Evolutionary conservation across 1,284 basidiomycete genomes (phyloP), one percentile per base, ranked within the genome.

Genomic region (Cryptococcus neoformans): DNA sequence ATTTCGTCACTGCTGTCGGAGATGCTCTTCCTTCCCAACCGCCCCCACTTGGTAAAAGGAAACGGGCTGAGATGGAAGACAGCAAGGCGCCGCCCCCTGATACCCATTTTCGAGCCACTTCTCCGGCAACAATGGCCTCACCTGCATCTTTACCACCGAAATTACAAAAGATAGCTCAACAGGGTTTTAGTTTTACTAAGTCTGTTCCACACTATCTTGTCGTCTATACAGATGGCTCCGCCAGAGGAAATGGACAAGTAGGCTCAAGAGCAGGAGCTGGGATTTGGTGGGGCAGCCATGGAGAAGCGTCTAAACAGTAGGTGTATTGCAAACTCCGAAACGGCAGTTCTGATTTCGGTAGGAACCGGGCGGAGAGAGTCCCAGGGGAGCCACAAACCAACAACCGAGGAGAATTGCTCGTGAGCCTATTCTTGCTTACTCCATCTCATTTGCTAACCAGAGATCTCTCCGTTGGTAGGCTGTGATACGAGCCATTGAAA

Each of bases 331-430:
- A 17, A 4, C 11, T 35, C 46, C 28, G 38, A 16, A 12, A 16
- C 40, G 40, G 5, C 40, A 41, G 3, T 12, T 41, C 16, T 28
- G 11, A 41, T 41, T 11, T 9, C 8, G 21, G 21, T 47, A 67
- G 72, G 41, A 77, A 77, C 51, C 44, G 76, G 28, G 65, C 69
- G 3, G 75, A 77, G 55, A 57, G 74, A 4, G 69, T 79, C 2
- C 76, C 76, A 0, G 78, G 78, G 2, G 14, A 47, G 0, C 28
- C 69, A 38, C 78, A 79, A 63, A 79, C 78, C 5, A 79, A 79
- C 55, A 79, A 79, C 54, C 64, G 78, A n/a, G 78, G 73, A 44
- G 78, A 79, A 55, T 54, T 79, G 11, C 63, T 78, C 12, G 76
- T 78, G 35, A 56, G 72, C 65, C 17, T 7, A 39, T 39, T 1